phyloP scores from a whole-genome alignment of 345 rosid genomes.

The rapeseed (Brassica napus) region DNA sequence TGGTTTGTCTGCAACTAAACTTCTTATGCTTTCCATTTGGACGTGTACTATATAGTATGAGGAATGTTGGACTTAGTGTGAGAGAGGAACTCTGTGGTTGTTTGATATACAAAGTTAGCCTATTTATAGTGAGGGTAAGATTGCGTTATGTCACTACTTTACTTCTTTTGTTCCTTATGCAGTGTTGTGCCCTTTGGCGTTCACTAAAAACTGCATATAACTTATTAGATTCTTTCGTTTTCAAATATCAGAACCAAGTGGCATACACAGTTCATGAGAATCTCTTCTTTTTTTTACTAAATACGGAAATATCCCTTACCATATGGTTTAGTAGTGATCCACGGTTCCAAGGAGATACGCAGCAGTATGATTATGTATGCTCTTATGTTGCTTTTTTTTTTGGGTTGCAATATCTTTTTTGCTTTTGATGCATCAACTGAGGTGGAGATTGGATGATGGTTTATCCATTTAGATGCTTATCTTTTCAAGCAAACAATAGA shows the following conservation, averaged over 20 bases:
- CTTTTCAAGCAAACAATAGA: constrained; percentile 38
- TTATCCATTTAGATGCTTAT: constrained; percentile 43
- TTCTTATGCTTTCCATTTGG: constrained; percentile 46
- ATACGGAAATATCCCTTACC: constrained; percentile 29
- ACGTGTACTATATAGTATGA: neutral
- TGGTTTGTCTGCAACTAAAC: constrained; percentile 64
- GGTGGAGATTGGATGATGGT: constrained; percentile 33
- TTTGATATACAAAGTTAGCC: constrained; percentile 11
- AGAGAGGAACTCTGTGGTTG: constrained; percentile 8
- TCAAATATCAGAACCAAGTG: constrained; percentile 29
- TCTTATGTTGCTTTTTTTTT: neutral
- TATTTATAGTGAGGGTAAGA: constrained; percentile 41
- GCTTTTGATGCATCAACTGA: constrained; percentile 37
- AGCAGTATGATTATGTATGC: constrained; percentile 15
- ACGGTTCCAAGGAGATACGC: neutral
- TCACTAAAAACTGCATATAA: constrained; percentile 29
- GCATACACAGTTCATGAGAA: constrained; percentile 37
- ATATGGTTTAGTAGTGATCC: constrained; percentile 27
- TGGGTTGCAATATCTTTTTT: constrained; percentile 20
- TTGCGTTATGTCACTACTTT: constrained; percentile 36
- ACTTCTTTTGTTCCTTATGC: constrained; percentile 16
- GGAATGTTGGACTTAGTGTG: constrained; percentile 22
- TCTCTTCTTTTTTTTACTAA: neutral
- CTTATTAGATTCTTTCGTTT: constrained; percentile 22
- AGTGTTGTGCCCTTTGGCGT: constrained; percentile 40